Base-by-base conservation (phyloP, 768 basidiomycete species). In the Gymnopilus junonius region DNA sequence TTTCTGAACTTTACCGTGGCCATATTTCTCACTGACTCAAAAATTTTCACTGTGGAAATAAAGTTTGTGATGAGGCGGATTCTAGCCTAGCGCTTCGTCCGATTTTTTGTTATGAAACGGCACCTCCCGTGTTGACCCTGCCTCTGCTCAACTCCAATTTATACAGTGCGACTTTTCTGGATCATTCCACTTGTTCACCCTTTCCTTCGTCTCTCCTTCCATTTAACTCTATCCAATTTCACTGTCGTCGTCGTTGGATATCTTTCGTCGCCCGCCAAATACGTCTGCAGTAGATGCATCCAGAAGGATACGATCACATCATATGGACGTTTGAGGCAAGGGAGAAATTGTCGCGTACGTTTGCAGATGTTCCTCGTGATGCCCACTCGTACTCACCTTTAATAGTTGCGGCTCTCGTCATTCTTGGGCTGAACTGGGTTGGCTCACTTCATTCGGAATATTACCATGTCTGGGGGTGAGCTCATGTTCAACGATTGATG, bases 271-370 rank as follows among this genome's bases (percentile, higher is more conserved):
- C n/a, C n/a, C n/a, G n/a, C n/a, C n/a, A n/a, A n/a, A n/a, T n/a
- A n/a, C n/a, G n/a, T n/a, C n/a, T n/a, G n/a, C n/a, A n/a, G n/a
- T 8, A 37, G 8, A 37, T 37, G 35, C 35, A 7, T 8, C 35
- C n/a, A n/a, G 45, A 27, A 25, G 7, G n/a, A n/a, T n/a, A n/a
- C n/a, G n/a, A n/a, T n/a, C n/a, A n/a, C n/a, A n/a, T n/a, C n/a
- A n/a, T n/a, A n/a, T n/a, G n/a, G n/a, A n/a, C n/a, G n/a, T n/a
- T n/a, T n/a, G n/a, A n/a, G n/a, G n/a, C n/a, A n/a, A 31, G 61
- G 3, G 37, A 56, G 23, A 56, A 62, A n/a, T 27, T 45, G 15
- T 62, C 61, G 53, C 43, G 61, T 62, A 17, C 31, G 61, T 50
- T 29, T 34, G 31, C 32, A 8, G 12, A 43, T 1, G 15, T 6